Conservation (phyloP, 1,139 yeast genomes). For the Lizanozyma gosingica region DNA sequence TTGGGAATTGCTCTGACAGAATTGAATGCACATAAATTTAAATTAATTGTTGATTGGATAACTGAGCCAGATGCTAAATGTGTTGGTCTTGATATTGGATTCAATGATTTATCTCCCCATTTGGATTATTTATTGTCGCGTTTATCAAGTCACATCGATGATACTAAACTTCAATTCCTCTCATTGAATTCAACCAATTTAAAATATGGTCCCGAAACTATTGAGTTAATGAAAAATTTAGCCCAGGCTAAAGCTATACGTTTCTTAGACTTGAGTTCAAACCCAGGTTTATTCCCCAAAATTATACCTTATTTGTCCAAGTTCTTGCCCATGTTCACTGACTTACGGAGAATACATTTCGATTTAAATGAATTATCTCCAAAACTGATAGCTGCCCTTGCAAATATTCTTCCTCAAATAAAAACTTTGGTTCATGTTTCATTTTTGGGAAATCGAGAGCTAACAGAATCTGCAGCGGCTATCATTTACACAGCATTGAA, state of each 20-base stretch:
- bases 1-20: constrained; percentile 67
- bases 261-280: constrained; percentile 62
- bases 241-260: constrained; percentile 42
- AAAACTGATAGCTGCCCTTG: constrained; percentile 41
- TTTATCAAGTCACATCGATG: constrained; percentile 14
- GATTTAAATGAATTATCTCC: constrained; percentile 49
- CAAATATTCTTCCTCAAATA: constrained; percentile 57
- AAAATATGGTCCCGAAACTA: constrained; percentile 27
- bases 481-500: constrained; percentile 34
- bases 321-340: constrained; percentile 51
- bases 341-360: constrained; percentile 47
- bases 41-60: constrained; percentile 44
- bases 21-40: constrained; percentile 41
- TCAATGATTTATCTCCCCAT: constrained; percentile 55
- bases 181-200: constrained; percentile 47
- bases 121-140: constrained; percentile 42
- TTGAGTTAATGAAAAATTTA: constrained; percentile 19
- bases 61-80: constrained; percentile 27
- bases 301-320: constrained; percentile 35
- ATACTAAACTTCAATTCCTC: constrained; percentile 28
- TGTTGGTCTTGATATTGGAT: constrained; percentile 63
- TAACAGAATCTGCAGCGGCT: constrained; percentile 36
- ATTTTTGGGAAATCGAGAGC: constrained; percentile 42
- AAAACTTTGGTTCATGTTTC: constrained; percentile 50
- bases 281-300: constrained; percentile 44